These are phyloP conservation scores for Termitomyces sp. DNA, from an alignment of 768 basidiomycete species.

Conservation along the genomic window DNA sequence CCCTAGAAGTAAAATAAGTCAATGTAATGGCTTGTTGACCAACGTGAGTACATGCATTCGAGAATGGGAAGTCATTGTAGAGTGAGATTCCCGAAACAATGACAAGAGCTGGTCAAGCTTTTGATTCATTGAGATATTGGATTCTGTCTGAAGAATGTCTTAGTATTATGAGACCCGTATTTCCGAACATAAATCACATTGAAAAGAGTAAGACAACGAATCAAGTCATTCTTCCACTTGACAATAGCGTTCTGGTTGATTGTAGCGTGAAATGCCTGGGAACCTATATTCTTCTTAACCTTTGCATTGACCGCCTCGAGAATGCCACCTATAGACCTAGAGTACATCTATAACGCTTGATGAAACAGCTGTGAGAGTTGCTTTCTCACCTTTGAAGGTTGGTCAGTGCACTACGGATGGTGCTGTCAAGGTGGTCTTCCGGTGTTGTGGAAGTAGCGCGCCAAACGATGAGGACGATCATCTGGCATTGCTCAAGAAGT, in stretches of 20 bases:
- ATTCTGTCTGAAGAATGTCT: not conserved
- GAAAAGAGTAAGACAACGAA: not conserved
- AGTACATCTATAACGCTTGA: too few species aligned
- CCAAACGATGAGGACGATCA: conserved; percentile 7
- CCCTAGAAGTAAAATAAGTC: not conserved
- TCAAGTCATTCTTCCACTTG: not conserved
- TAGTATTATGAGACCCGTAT: too few species aligned
- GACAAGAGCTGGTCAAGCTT: conserved; percentile 7
- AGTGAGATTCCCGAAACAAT: not conserved
- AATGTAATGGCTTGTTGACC: not conserved
- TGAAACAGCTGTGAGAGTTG: too few species aligned
- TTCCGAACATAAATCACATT: not conserved
- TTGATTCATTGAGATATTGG: conserved; percentile 4
- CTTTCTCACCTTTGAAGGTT: not conserved
- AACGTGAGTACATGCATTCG: not conserved
- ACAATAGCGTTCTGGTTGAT: too few species aligned
- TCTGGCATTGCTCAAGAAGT: conserved; percentile 11
- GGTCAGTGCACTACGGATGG: not conserved
- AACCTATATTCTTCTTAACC: too few species aligned
- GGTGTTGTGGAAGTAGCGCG: not conserved
- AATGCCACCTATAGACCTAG: too few species aligned
- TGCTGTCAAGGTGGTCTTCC: not conserved
- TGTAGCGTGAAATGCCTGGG: too few species aligned
- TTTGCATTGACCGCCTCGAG: too few species aligned
- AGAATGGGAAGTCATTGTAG: not conserved